Conservation (phyloP, 495 filamentous ascomycete genomes). For the Parmelia sp. region DNA sequence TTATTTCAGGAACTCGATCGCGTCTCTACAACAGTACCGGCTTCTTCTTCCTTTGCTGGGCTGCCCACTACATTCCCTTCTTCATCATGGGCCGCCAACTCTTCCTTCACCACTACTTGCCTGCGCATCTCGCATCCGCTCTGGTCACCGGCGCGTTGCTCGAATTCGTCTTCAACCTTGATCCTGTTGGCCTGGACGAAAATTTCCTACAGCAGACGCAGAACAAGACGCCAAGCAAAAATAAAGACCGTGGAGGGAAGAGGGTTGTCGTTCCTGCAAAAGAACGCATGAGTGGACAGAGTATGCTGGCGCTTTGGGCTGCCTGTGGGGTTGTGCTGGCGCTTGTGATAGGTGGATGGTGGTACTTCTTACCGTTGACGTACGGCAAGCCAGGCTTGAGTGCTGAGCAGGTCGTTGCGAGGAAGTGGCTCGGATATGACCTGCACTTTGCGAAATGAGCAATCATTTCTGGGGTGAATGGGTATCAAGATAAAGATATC, state of each 20-base stretch:
- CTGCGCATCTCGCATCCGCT: conserved; percentile 85
- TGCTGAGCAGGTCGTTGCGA: conserved; percentile 68
- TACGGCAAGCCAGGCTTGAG: conserved; percentile 91
- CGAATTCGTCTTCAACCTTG: conserved; percentile 92
- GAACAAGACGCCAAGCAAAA: conserved; percentile 40
- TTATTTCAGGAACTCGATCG: conserved; percentile 65
- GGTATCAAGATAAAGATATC: too few relatives aligned
- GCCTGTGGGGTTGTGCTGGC: conserved; percentile 64
- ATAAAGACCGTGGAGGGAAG: conserved; percentile 33
- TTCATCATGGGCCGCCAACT: conserved; percentile 71
- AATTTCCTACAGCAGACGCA: conserved; percentile 33
- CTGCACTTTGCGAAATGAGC: conserved; percentile 95
- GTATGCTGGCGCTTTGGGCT: conserved; percentile 68
- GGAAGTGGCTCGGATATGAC: conserved; percentile 96
- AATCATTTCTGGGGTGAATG: not conserved
- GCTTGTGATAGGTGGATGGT: conserved; percentile 69
- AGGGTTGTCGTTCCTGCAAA: conserved; percentile 58
- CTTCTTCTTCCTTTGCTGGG: conserved; percentile 91
- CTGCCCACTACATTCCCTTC: conserved; percentile 68
- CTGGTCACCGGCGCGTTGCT: conserved; percentile 92
- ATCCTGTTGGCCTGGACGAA: conserved; percentile 53
- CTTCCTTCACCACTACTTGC: conserved; percentile 73
- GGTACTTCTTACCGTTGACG: conserved; percentile 89
- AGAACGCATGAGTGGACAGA: conserved; percentile 76
- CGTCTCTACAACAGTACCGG: conserved; percentile 96